These are phyloP conservation scores for Chaetomium tenue DNA, from an alignment of 495 filamentous ascomycete genomes.

Conservation along the genomic window DNA sequence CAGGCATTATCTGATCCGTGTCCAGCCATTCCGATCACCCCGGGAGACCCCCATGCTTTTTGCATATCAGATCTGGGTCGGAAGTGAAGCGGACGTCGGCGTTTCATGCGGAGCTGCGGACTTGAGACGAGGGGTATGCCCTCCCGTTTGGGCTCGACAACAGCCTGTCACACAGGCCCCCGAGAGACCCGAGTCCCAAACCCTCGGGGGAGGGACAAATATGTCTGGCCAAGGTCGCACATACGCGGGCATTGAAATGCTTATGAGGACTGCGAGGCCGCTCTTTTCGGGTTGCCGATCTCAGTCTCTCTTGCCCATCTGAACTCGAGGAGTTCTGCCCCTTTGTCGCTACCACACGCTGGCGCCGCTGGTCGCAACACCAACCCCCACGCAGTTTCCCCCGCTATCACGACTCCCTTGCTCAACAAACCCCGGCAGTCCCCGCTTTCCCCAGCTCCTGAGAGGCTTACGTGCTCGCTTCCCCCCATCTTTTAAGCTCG, in stretches of 20 bases:
- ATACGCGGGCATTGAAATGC: neutral
- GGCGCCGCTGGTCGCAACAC: neutral
- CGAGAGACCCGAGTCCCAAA: constrained; percentile 6
- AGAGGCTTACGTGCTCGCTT: neutral
- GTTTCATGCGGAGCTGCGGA: constrained; percentile 11
- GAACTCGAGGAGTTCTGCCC: neutral
- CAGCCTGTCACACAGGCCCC: constrained; percentile 5
- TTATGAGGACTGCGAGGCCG: neutral
- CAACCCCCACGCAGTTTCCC: neutral
- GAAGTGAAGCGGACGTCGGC: neutral
- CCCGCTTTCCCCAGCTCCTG: neutral
- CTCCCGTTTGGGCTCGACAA: neutral
- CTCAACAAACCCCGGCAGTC: neutral
- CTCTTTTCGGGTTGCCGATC: neutral
- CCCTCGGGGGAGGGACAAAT: neutral
- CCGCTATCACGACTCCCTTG: neutral
- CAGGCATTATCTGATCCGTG: neutral
- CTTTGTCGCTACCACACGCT: neutral
- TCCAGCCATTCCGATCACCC: neutral
- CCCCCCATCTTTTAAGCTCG: neutral
- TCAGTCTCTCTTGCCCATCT: neutral
- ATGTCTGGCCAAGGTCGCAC: neutral
- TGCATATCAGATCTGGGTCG: neutral
- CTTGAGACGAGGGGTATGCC: neutral
- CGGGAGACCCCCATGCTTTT: neutral